Percentiles rank a stretch among this genome's conserved stretches.
phyloP scores from a whole-genome alignment of 768 basidiomycete species.

The Auricularia sp. region DNA sequence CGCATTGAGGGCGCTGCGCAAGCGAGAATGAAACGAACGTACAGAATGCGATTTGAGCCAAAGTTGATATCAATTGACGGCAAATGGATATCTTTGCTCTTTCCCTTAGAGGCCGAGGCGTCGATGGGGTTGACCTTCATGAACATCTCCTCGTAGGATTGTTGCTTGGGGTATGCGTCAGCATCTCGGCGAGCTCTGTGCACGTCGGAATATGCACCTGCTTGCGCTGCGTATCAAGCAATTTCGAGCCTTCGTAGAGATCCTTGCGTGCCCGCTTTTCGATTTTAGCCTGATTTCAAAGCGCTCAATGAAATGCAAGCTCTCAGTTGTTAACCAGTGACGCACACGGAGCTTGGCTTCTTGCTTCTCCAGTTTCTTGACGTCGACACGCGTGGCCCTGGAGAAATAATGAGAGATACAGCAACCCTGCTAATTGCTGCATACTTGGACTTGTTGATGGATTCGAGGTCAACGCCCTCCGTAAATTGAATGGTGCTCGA shows the following conservation, averaged over 20 bases:
- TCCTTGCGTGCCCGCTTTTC: constrained; percentile 88
- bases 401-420: neutral
- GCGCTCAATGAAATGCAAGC: neutral
- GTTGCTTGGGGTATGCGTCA: constrained; percentile 37
- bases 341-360: constrained; percentile 86
- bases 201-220: constrained; percentile 28
- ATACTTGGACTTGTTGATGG: constrained; percentile 85
- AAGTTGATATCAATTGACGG: constrained; percentile 94
- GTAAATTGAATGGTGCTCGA: constrained; percentile 70
- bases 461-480: constrained; percentile 82
- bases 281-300: constrained; percentile 66
- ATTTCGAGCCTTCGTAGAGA: constrained; percentile 92
- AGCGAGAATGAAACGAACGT: constrained; percentile 15
- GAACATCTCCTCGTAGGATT: constrained; percentile 98
- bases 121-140: constrained; percentile 98
- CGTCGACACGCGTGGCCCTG: constrained; percentile 84
- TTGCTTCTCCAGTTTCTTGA: constrained; percentile 93
- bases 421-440: constrained; percentile 32
- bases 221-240: constrained; percentile 85
- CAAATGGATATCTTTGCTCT: constrained; percentile 94
- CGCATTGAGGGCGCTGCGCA: constrained; percentile 3
- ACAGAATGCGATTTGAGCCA: constrained; percentile 90
- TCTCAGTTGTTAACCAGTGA: neutral
- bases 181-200: too few relatives aligned
- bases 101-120: constrained; percentile 69